phyloP scores from a whole-genome alignment of 768 basidiomycete species.

The Nevesoporus exiguus region DNA sequence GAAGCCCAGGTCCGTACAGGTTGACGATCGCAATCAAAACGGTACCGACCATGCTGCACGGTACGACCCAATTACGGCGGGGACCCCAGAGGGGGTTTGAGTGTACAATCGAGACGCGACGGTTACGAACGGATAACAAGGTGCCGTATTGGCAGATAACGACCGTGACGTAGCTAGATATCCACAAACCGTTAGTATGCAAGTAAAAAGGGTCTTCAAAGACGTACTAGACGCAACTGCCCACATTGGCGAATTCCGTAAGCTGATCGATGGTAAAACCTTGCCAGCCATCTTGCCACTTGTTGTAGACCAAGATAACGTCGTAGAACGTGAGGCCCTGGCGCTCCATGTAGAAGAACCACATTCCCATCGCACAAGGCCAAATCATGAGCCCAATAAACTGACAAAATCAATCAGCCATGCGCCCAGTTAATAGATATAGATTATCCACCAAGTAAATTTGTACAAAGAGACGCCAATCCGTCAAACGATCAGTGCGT shows the following conservation, averaged over 20 bases:
- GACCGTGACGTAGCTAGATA: conserved; percentile 34
- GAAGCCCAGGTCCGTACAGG: conserved; percentile 34
- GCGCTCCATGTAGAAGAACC: conserved; percentile 38
- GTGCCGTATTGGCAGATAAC: conserved; percentile 28
- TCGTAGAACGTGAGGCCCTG: conserved; percentile 34
- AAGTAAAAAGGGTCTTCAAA: conserved; percentile 4
- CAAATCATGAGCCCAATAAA: conserved; percentile 44
- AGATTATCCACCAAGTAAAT: conserved; percentile 39
- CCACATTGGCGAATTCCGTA: conserved; percentile 35
- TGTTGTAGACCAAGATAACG: conserved; percentile 38
- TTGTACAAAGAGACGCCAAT: conserved; percentile 48
- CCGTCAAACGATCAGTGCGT: conserved; percentile 45
- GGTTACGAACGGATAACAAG: conserved; percentile 28
- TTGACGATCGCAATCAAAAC: conserved; percentile 32
- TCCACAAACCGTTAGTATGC: not conserved
- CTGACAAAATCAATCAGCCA: conserved; percentile 18
- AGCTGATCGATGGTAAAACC: conserved; percentile 31
- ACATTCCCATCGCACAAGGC: conserved; percentile 42
- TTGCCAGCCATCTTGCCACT: conserved; percentile 38
- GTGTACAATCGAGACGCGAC: conserved; percentile 26
- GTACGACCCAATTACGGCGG: conserved; percentile 34
- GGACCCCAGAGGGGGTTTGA: conserved; percentile 37
- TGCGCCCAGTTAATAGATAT: not conserved
- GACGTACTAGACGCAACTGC: conserved; percentile 42
- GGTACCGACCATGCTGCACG: conserved; percentile 33